phyloP scores from a whole-genome alignment of 257 asterid genomes.

The Avicennia marina region DNA sequence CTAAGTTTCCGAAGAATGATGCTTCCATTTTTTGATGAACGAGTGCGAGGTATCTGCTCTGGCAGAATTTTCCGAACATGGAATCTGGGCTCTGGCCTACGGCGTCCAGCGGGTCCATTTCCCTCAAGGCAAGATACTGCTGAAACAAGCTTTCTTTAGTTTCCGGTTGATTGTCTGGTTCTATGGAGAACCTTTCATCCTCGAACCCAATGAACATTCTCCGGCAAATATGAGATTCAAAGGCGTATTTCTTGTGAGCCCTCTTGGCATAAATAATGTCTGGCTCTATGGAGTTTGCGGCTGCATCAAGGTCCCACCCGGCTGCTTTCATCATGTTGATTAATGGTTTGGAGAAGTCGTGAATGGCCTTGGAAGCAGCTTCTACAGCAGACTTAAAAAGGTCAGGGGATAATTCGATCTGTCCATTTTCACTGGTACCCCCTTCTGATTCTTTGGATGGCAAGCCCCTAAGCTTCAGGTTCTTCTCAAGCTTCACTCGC shows the following conservation, averaged over 20 bases:
- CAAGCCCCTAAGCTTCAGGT: slow-evolving; percentile 91
- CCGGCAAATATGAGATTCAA: slow-evolving; percentile 93
- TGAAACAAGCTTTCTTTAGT: slow-evolving; percentile 52
- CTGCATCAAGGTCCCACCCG: slow-evolving; percentile 99
- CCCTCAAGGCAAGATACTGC: slow-evolving; percentile 69
- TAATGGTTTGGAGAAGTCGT: slow-evolving; percentile 92
- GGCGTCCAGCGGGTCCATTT: slow-evolving; percentile 83
- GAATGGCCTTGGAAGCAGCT: slow-evolving; percentile 81
- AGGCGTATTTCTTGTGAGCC: slow-evolving; percentile 96
- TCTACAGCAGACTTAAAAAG: slow-evolving; percentile 71
- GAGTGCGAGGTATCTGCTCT: slow-evolving; percentile 56
- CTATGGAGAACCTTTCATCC: slow-evolving; percentile 62
- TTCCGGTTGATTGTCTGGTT: slow-evolving; percentile 29
- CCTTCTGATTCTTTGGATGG: slow-evolving; percentile 76
- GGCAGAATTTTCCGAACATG: slow-evolving; percentile 73
- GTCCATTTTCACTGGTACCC: slow-evolving; percentile 49
- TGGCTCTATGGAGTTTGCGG: slow-evolving; percentile 89
- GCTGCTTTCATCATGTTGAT: slow-evolving; percentile 99
- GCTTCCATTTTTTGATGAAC: slow-evolving; percentile 95
- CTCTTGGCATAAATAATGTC: slow-evolving; percentile 69
- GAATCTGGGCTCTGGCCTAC: slow-evolving; percentile 79
- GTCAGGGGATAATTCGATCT: slow-evolving; percentile 63
- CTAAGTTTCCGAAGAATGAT: slow-evolving; percentile 86
- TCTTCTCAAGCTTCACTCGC: slow-evolving; percentile 87
- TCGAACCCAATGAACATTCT: slow-evolving; percentile 92